phyloP scores from a whole-genome alignment of 192 early-diverging fungal genomes.

The Funneliformis geosporum region DNA sequence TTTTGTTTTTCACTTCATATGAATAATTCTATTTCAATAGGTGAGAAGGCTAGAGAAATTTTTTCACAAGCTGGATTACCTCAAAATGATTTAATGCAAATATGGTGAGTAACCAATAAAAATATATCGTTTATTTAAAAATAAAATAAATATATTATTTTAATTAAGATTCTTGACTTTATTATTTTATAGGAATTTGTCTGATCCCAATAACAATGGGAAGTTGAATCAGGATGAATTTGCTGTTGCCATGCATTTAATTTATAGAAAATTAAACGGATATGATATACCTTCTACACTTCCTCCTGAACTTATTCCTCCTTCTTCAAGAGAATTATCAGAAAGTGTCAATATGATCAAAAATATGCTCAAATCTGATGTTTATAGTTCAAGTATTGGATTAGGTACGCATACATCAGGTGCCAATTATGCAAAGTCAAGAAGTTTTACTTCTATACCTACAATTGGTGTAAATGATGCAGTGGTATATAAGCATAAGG shows the following conservation, averaged over 20 bases:
- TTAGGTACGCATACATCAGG: constrained; percentile 31
- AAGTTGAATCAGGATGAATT: constrained; percentile 95
- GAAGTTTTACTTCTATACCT: constrained; percentile 24
- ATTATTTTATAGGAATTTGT: constrained; percentile 57
- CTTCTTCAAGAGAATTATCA: constrained; percentile 80
- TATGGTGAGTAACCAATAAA: too few species aligned
- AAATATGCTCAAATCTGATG: constrained; percentile 61
- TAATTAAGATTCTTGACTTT: neutral
- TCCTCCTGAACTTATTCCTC: constrained; percentile 85
- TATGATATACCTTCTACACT: constrained; percentile 75
- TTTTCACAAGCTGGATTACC: constrained; percentile 73
- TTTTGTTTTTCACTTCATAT: neutral
- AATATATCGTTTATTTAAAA: too few species aligned
- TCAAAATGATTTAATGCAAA: constrained; percentile 69
- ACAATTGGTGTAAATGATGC: constrained; percentile 19
- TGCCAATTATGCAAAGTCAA: constrained; percentile 24
- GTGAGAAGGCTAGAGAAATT: constrained; percentile 69
- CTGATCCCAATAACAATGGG: constrained; percentile 79
- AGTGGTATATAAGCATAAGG: constrained; percentile 22
- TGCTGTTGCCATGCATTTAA: constrained; percentile 95
- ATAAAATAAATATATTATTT: neutral
- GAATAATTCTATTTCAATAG: constrained; percentile 20
- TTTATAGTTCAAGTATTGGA: constrained; percentile 41
- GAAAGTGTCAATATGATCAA: constrained; percentile 66
- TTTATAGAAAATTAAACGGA: constrained; percentile 85